Evolutionary conservation across 345 rosid genomes (phyloP), one percentile per base, ranked within the genome.

Genomic region (Salix arbutifolia): DNA sequence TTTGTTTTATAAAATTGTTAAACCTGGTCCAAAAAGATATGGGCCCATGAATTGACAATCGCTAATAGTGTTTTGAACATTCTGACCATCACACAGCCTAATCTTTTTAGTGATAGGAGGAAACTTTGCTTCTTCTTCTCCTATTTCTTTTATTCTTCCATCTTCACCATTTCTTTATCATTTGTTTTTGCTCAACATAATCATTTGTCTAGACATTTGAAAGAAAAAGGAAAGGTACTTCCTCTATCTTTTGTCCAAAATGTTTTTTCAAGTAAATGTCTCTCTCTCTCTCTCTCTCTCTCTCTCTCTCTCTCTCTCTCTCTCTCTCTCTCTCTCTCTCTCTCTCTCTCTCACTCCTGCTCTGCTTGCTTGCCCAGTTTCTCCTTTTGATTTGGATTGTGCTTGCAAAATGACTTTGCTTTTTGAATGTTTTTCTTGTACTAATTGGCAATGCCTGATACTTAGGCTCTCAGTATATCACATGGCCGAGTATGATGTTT

Each of bases 1-100:
- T n/a, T 67, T 67, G 19, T 64, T 68, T 73, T 23, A 42, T 65
- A 52, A 53, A 56, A 70, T 65, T 67, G 64, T 35, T 16, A n/a
- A 73, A 67, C 25, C 13, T 65, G 40, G 38, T 5, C 13, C 31
- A 6, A 50, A 23, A 18, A 70, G 50, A 21, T 56, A 11, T 23
- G 50, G 9, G 12, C 33, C 28, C 26, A 38, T 26, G 12, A 74
- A 28, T 12, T 10, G 16, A 30, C 40, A 46, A 33, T 44, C 4
- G 21, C 25, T 30, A 13, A 17, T 28, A 8, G 77, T 21, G 35
- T 52, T 37, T 66, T 75, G 18, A 23, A 30, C 68, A 42, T 67
- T 67, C 62, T 50, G n/a, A 46, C 16, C 61, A 5, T 68, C 68
- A 23, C 71, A 35, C 44, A 13, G 19, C 26, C 12, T 21, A 4